Evolutionary conservation across 2,329 filamentous ascomycete species (phyloP).

Genomic region (Neopestalotiopsis clavispora): DNA sequence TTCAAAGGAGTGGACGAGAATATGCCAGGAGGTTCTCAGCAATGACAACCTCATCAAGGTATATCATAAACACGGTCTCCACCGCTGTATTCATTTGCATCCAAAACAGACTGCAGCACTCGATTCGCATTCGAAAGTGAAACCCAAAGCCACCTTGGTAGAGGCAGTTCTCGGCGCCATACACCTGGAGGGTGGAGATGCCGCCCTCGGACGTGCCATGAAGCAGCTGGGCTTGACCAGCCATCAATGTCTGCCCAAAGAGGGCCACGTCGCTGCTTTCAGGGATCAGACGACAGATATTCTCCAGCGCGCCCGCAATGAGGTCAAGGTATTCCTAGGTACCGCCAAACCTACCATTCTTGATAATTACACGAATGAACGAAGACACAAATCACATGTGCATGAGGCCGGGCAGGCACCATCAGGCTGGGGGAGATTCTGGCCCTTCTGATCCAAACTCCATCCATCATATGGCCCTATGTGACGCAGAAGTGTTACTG

Average conservation of each 20-base stretch:
- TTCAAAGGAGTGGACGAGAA: not conserved
- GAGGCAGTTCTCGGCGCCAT: slow-evolving; percentile 1
- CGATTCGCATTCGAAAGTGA: not conserved
- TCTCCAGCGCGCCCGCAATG: not conserved
- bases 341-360: not conserved
- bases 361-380: not conserved
- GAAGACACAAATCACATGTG: not conserved
- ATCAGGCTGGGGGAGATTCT: not conserved
- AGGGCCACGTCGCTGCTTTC: not conserved
- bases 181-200: not conserved
- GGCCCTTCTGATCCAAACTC: not conserved
- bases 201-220: not conserved
- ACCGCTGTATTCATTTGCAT: not conserved
- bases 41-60: not conserved
- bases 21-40: not conserved
- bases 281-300: not conserved
- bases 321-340: not conserved
- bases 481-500: no score
- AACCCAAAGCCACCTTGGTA: not conserved
- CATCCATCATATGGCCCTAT: no score
- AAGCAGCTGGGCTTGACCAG: not conserved
- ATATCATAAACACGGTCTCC: not conserved
- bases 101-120: not conserved
- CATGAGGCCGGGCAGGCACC: not conserved
- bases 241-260: not conserved